Evolutionary conservation across 768 basidiomycete species (phyloP), one percentile per base, ranked within the genome.

Genomic region (Glaciozyma martinii): DNA sequence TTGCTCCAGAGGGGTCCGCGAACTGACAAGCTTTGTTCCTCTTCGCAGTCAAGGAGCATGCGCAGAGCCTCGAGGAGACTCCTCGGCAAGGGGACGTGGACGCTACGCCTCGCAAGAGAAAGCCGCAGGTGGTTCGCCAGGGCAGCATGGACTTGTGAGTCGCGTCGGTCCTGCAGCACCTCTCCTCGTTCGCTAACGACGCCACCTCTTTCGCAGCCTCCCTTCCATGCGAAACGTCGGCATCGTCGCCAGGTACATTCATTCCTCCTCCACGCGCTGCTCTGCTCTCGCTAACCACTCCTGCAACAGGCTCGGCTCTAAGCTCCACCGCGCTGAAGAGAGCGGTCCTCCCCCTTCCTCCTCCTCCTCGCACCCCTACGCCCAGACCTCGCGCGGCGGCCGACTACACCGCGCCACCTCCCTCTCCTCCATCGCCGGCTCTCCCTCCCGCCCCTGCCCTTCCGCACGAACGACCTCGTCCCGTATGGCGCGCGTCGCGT

Each of bases 351-450:
- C n/a, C 15, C 53, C 23, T 42, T 12, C 60, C 33, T 15, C 25
- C 50, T 12, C 60, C 33, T 15, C 25, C 50, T 23, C 56, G 37
- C 37, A 40, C 37, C 37, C 37, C 7, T 40, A 40, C 37, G 37
- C 37, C 37, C 37, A 40, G 15, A 40, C 5, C 37, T 40, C 37
- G 10, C 37, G 60, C 29, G n/a, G 60, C 29, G n/a, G 47, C n/a
- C 56, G 57, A 33, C 53, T 68, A 42, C 63, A 65, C 46, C 63
- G 67, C 18, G 65, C 60, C 50, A 65, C 62, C 60, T 68, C 67
- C 18, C 63, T 68, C 37, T 60, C 61, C 30, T 62, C 67, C 32
- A 68, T 68, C 54, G 67, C 58, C 40, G 67, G 67, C 42, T 68
- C 67, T 33, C 67, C 67, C 9, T 65, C 63, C 0, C 67, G 65